Percentiles rank a stretch among this genome's conserved stretches.
These are phyloP conservation scores for Zoysia japonica DNA, from an alignment of 176 grass and related monocot genomes.

Conservation along the genomic window DNA sequence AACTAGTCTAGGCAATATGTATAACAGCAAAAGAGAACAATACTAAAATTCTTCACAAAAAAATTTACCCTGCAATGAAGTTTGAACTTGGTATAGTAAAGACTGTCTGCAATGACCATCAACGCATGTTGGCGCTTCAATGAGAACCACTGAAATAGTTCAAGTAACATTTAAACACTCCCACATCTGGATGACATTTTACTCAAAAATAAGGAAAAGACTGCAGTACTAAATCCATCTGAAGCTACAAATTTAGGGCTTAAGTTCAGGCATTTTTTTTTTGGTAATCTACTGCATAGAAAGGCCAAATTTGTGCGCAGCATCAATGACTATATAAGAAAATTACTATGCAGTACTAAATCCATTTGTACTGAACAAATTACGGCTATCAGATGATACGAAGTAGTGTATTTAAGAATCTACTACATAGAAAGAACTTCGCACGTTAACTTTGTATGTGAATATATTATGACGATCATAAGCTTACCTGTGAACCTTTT, in stretches of 20 bases:
- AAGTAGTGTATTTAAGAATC: background rate
- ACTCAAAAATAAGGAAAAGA: background rate
- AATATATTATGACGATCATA: background rate
- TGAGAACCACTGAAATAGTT: constrained; percentile 93
- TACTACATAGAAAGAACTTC: background rate
- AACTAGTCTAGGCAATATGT: background rate
- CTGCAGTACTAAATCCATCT: background rate
- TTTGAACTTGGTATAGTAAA: constrained; percentile 94
- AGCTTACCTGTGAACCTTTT: constrained; percentile 94
- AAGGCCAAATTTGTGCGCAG: background rate
- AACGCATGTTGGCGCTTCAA: constrained; percentile 94
- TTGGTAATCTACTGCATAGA: background rate
- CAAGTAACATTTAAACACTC: background rate
- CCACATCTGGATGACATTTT: background rate
- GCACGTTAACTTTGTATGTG: background rate
- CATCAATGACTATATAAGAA: background rate
- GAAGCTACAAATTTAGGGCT: background rate
- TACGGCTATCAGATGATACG: background rate
- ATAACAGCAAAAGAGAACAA: background rate
- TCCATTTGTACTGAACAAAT: background rate
- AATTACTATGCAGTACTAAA: background rate
- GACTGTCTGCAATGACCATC: constrained; percentile 74
- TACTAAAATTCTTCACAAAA: background rate
- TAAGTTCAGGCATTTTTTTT: background rate
- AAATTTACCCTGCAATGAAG: constrained; percentile 84